phyloP scores from a whole-genome alignment of 1,139 yeast species.

The Debaryomyces coudertii region DNA sequence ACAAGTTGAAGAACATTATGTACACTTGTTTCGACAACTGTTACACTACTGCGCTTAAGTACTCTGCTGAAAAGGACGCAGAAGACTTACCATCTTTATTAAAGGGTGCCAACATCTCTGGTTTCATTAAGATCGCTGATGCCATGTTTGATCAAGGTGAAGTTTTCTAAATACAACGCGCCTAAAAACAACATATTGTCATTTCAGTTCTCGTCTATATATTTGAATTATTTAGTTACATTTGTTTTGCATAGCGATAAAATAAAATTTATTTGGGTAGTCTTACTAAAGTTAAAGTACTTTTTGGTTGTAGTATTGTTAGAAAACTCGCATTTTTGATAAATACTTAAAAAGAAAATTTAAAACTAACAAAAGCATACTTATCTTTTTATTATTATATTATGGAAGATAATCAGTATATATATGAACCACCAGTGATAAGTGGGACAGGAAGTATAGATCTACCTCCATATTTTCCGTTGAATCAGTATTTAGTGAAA shows the following conservation, averaged over 20 bases:
- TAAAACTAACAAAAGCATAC: no score
- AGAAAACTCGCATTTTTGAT: background rate
- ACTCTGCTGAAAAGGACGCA: conserved; percentile 69
- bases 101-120: conserved; percentile 99
- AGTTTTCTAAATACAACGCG: conserved; percentile 46
- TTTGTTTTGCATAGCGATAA: conserved; percentile 5
- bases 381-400: background rate
- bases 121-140: conserved; percentile 96
- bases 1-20: conserved; percentile 88
- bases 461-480: conserved; percentile 14
- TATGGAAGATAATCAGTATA: background rate
- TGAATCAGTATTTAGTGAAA: conserved; percentile 11
- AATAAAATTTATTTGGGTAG: conserved; percentile 1
- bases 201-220: conserved; percentile 11
- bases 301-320: background rate
- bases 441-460: background rate
- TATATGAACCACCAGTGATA: background rate
- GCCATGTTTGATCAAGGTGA: conserved; percentile 99
- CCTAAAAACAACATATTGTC: conserved; percentile 1
- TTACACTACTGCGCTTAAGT: conserved; percentile 81
- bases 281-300: background rate
- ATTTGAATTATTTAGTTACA: background rate
- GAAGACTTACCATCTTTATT: conserved; percentile 80
- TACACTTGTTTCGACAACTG: conserved; percentile 91
- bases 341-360: background rate